Base-by-base conservation (phyloP, 257 asterid species). In the Nicotiana tabacum region DNA sequence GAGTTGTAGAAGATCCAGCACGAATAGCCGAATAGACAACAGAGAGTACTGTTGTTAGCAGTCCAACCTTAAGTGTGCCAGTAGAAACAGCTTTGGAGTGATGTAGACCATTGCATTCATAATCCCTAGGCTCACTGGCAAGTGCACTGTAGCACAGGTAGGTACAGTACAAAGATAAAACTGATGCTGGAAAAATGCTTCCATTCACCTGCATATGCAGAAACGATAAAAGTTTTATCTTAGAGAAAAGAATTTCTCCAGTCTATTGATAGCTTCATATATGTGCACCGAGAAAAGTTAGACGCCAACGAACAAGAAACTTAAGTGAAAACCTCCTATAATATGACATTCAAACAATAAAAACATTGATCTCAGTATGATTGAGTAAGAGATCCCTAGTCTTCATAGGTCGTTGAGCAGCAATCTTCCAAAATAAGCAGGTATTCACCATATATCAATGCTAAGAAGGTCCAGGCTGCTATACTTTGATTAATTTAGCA, bases 111-210 rank as follows among this genome's bases (percentile, higher is more conserved):
- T 32, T 2, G 33, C 33, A 32, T 32, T 32, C 33, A 0, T 32
- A 32, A 2, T 32, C 3, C 33, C 33, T 32, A 32, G 33, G 33
- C 33, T 32, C 33, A 32, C 3, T 32, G 33, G 33, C 33, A 32
- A 32, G 90, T 13, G 96, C 97, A 86, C 95, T 92, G 78, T 95
- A 93, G 91, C 95, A 92, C 57, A 92, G 93, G 90, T 93, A 93
- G 92, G 90, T 93, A 88, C 98, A 95, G 86, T 95, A 93, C 85
- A 93, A 56, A n/a, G 94, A 93, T 81, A 94, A 35, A 86, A 95
- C 94, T n/a, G 96, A 91, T 48, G 97, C 85, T 67, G 96, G 97
- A 90, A 93, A 85, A 81, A 95, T 88, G 90, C 97, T 95, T 74
- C 97, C 97, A 24, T 90, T 62, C 37, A 95, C 92, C 98, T 95